A percentile compares a stretch with the other conserved stretches of the same genome.
These are phyloP conservation scores for Ramaria rubella DNA, from an alignment of 768 basidiomycete genomes.

Conservation along the genomic window DNA sequence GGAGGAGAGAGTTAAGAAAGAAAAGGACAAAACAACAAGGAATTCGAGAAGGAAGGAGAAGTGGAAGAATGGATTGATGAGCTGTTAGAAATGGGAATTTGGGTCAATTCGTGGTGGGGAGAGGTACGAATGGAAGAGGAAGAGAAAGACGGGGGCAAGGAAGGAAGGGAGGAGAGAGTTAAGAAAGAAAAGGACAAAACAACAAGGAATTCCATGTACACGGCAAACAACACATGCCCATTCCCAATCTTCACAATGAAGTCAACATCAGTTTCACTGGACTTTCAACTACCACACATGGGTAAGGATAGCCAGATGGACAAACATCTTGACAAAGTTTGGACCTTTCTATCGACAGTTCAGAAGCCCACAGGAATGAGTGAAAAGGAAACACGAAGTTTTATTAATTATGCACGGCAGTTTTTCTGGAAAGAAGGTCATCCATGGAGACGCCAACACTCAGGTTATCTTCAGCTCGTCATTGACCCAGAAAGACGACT, in stretches of 20 bases:
- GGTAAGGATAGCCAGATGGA: background rate
- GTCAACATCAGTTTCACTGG: background rate
- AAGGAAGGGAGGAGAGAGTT: background rate
- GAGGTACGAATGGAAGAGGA: background rate
- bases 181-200: background rate
- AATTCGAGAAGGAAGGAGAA: no score
- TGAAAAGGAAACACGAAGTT: background rate
- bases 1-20: background rate
- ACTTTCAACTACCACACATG: background rate
- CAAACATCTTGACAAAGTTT: background rate
- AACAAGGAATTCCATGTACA: background rate
- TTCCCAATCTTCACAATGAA: background rate
- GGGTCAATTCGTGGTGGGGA: constrained; percentile 4
- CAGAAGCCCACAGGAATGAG: background rate
- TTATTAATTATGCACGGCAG: background rate
- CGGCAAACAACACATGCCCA: background rate
- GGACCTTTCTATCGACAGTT: background rate
- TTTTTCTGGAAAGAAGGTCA: constrained; percentile 8
- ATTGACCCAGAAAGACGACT: background rate
- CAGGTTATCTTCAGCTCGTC: constrained; percentile 16
- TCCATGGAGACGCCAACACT: no score
- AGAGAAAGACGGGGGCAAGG: background rate
- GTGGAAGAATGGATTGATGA: constrained; percentile 6
- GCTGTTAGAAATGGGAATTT: background rate
- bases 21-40: no score